Evolutionary conservation across 352 stramenopile species (phyloP), one percentile per base, ranked within the genome.

Genomic region (Globisporangium parvum): DNA sequence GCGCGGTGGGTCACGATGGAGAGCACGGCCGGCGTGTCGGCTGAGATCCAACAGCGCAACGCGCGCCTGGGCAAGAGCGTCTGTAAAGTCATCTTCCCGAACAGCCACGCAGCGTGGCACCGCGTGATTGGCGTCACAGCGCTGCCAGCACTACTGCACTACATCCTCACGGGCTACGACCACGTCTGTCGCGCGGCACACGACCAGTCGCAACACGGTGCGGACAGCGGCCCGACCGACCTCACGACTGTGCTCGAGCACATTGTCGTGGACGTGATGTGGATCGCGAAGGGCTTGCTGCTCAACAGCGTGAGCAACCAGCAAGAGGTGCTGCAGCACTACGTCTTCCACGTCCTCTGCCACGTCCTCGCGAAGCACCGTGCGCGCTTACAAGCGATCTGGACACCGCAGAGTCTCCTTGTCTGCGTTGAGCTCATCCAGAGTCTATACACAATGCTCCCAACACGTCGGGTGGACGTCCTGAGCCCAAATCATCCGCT

Each of bases 31-130:
- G 77, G 71, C 0, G 52, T 67, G 2, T 91, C 76, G 11, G 74
- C 80, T 15, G 83, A 90, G 57, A 88, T 93, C 20, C 78, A 89
- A 51, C 80, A 93, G 42, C 78, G 80, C 5, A 86, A 87, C 42
- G 80, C 78, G 10, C 65, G 75, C 1, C 55, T 91, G 8, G 75
- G 76, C 0, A 88, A 85, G 41, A 74, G 57, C 24, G 83, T 88
- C 0, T 46, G 60, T 12, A 88, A 87, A 55, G 57, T 71, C 23
- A 52, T 72, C 1, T 69, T 69, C 8, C 59, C 69, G 0, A 71
- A 90, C 17, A 71, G 57, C 17, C 71, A 71, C 20, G 59, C 73
- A 14, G 66, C 59, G 6, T 93, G 83, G 83, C 73, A 72, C 60
- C 67, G 74, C 17, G 60, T 71, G 0, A 35, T 91, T n/a, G 80